These are phyloP conservation scores for Plasmodium yoelii DNA, from an alignment of 169 alveolate genomes.

Conservation along the genomic window DNA sequence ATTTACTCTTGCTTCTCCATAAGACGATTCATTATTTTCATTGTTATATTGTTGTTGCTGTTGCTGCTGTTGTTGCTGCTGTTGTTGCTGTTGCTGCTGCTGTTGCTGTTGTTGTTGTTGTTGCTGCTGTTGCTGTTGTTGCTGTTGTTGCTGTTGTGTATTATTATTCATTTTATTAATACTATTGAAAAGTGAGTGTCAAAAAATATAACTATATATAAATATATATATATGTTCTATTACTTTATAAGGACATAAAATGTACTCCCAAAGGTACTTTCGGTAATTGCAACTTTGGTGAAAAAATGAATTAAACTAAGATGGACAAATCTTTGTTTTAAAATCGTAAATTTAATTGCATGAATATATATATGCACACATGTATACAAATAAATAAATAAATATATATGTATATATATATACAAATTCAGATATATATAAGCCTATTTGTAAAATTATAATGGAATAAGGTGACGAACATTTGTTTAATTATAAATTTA, in stretches of 20 bases:
- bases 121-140: no score
- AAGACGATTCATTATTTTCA: conserved; percentile 37
- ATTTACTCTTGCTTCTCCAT: conserved; percentile 36
- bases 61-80: no score
- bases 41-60: conserved; percentile 1
- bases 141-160: conserved; percentile 1
- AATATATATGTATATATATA: background rate
- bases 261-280: background rate
- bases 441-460: background rate
- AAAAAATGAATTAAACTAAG: background rate
- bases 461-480: no score
- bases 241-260: no score
- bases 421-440: background rate
- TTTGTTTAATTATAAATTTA: no score
- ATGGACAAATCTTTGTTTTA: background rate
- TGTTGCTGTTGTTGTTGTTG: background rate
- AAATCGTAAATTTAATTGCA: background rate
- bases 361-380: background rate
- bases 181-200: conserved; percentile 13
- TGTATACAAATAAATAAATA: no score
- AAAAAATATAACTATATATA: background rate
- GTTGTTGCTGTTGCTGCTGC: no score
- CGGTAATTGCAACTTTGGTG: background rate
- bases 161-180: conserved; percentile 34
- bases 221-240: background rate